Evolutionary conservation across 805 yeast genomes (phyloP).

Genomic region (Wickerhamiella cacticola): DNA sequence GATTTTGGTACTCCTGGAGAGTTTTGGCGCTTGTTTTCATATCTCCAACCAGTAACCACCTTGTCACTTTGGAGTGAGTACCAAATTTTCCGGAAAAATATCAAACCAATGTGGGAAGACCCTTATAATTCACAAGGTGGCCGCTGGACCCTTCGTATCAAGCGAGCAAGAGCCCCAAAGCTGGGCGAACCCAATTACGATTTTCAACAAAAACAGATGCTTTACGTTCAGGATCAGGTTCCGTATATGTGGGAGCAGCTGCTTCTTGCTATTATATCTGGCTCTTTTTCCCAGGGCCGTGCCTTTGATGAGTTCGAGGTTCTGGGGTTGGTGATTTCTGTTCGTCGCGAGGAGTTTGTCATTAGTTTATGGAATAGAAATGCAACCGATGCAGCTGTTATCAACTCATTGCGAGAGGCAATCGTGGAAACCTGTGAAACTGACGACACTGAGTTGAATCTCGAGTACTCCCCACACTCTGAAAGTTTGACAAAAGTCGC

Average conservation of each 20-base stretch:
- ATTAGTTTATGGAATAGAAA: conserved; percentile 49
- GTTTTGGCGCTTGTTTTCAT: conserved; percentile 91
- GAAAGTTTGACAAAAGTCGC: conserved; percentile 18
- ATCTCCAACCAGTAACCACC: conserved; percentile 28
- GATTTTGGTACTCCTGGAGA: conserved; percentile 84
- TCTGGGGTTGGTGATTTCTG: conserved; percentile 47
- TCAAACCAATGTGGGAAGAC: conserved; percentile 60
- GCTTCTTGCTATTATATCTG: conserved; percentile 40
- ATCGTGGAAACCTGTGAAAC: conserved; percentile 5
- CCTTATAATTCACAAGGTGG: conserved; percentile 50
- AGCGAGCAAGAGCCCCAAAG: conserved; percentile 2
- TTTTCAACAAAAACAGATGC: conserved; percentile 4
- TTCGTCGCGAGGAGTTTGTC: conserved; percentile 47
- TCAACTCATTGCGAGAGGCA: conserved; percentile 19
- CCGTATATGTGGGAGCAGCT: conserved; percentile 32
- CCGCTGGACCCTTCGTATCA: conserved; percentile 44
- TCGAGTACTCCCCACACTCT: conserved; percentile 27
- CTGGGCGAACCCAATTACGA: conserved; percentile 2
- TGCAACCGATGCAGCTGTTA: conserved; percentile 26
- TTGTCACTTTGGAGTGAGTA: conserved; percentile 34
- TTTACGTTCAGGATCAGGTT: conserved; percentile 18
- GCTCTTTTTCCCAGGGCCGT: conserved; percentile 36
- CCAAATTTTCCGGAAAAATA: conserved; percentile 46
- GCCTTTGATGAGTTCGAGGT: conserved; percentile 33
- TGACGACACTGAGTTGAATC: conserved; percentile 9